These are phyloP conservation scores for Lachancea quebecensis DNA, from an alignment of 805 yeast species.

Conservation along the genomic window DNA sequence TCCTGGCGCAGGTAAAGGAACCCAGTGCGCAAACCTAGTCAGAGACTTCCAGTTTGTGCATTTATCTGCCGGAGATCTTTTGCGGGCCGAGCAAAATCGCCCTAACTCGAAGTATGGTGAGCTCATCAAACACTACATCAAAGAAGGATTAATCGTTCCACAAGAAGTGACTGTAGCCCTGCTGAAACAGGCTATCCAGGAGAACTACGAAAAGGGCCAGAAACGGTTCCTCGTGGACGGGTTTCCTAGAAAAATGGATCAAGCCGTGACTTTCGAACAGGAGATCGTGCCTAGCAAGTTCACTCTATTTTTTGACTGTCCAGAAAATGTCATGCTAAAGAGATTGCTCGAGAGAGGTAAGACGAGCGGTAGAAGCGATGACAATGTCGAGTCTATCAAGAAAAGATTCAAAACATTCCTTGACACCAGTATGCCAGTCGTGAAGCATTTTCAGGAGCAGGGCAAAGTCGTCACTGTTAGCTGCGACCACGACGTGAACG, in stretches of 20 bases:
- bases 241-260: slow-evolving; percentile 98
- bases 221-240: slow-evolving; percentile 81
- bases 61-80: slow-evolving; percentile 91
- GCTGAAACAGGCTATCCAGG: slow-evolving; percentile 70
- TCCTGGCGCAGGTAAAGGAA: slow-evolving; percentile 97
- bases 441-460: slow-evolving; percentile 68
- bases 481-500: slow-evolving; percentile 77
- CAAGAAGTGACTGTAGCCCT: slow-evolving; percentile 83
- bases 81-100: slow-evolving; percentile 86
- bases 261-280: slow-evolving; percentile 87
- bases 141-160: slow-evolving; percentile 88
- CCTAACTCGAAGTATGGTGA: slow-evolving; percentile 79
- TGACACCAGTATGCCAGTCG: slow-evolving; percentile 91
- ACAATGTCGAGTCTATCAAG: slow-evolving; percentile 81
- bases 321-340: slow-evolving; percentile 73
- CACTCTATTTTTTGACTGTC: slow-evolving; percentile 74
- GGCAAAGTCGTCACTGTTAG: slow-evolving; percentile 68
- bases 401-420: slow-evolving; percentile 82
- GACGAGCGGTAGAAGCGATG: slow-evolving; percentile 92
- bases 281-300: slow-evolving; percentile 62
- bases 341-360: slow-evolving; percentile 87
- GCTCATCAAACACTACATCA: slow-evolving; percentile 74
- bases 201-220: slow-evolving; percentile 37
- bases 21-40: slow-evolving; percentile 86
- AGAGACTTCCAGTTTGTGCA: slow-evolving; percentile 76